These are phyloP conservation scores for Alternaria sp. DNA, from an alignment of 2,329 filamentous ascomycete species.

Conservation along the genomic window DNA sequence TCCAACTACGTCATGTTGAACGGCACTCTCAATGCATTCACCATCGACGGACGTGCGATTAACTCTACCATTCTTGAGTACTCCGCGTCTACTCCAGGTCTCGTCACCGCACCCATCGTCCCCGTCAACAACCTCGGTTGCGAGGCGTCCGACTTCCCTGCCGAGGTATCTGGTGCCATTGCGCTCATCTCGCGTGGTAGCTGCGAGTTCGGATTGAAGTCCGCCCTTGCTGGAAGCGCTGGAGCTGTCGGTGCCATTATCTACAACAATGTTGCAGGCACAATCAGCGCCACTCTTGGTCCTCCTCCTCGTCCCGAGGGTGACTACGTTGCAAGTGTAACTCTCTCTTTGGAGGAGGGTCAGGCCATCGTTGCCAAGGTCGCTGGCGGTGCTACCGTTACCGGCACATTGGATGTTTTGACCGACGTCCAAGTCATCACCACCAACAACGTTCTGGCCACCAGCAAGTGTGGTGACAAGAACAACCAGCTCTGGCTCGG, in stretches of 20 bases:
- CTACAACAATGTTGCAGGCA: constrained; percentile 75
- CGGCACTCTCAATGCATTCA: constrained; percentile 32
- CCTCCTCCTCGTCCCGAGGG: constrained; percentile 62
- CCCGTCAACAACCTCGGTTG: constrained; percentile 45
- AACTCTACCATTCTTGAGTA: constrained; percentile 33
- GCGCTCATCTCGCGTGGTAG: constrained; percentile 75
- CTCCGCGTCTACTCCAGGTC: constrained; percentile 33
- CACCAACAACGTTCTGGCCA: constrained; percentile 55
- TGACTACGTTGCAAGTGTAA: constrained; percentile 72
- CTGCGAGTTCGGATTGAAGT: constrained; percentile 78
- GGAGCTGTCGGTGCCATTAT: constrained; percentile 77
- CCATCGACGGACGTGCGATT: constrained; percentile 24
- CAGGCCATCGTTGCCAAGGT: constrained; percentile 61
- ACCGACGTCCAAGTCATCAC: constrained; percentile 58
- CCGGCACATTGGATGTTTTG: constrained; percentile 54
- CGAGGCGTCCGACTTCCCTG: constrained; percentile 67
- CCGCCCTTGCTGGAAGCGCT: constrained; percentile 70
- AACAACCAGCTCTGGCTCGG: constrained; percentile 49
- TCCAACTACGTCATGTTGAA: constrained; percentile 31
- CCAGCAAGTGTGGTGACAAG: constrained; percentile 47
- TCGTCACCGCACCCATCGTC: constrained; percentile 36
- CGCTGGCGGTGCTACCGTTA: constrained; percentile 53
- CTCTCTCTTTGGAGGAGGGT: constrained; percentile 67
- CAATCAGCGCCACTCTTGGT: constrained; percentile 70
- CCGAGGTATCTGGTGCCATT: constrained; percentile 67